These are phyloP conservation scores for Fusarium liriodendri DNA, from an alignment of 2,329 filamentous ascomycete genomes.

Conservation along the genomic window DNA sequence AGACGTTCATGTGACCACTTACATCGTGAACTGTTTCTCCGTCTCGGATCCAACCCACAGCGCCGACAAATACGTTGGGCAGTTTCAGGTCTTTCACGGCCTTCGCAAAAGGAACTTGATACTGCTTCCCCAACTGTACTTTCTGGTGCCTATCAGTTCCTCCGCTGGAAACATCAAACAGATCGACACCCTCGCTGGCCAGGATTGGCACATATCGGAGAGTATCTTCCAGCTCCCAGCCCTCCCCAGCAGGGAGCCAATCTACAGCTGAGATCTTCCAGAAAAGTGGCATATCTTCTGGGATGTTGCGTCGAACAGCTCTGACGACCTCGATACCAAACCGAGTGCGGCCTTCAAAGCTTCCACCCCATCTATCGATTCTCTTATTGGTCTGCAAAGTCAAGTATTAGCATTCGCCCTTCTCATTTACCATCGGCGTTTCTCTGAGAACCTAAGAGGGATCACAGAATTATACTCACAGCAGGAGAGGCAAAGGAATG, in stretches of 20 bases:
- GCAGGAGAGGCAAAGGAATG: background rate
- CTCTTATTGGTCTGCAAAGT: conserved; percentile 54
- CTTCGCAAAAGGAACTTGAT: background rate
- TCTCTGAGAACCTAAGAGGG: background rate
- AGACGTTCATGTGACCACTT: background rate
- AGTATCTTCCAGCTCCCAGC: background rate
- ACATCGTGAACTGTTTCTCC: background rate
- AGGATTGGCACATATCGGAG: background rate
- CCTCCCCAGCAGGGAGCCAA: background rate
- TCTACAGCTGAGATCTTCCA: background rate
- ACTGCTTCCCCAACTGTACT: background rate
- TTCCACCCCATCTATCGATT: conserved; percentile 66
- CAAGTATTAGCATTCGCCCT: background rate
- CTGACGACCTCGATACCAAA: background rate
- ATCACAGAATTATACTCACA: background rate
- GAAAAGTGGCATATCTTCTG: background rate
- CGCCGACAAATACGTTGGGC: background rate
- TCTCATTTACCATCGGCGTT: background rate
- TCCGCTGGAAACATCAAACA: background rate
- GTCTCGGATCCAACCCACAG: background rate
- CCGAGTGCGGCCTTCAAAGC: conserved; percentile 59
- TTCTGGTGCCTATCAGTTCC: background rate
- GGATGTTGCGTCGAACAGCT: background rate
- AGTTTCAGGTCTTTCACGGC: background rate
- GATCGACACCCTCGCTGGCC: background rate